phyloP scores from a whole-genome alignment of 176 grass and related monocot species.

The Typha latifolia region DNA sequence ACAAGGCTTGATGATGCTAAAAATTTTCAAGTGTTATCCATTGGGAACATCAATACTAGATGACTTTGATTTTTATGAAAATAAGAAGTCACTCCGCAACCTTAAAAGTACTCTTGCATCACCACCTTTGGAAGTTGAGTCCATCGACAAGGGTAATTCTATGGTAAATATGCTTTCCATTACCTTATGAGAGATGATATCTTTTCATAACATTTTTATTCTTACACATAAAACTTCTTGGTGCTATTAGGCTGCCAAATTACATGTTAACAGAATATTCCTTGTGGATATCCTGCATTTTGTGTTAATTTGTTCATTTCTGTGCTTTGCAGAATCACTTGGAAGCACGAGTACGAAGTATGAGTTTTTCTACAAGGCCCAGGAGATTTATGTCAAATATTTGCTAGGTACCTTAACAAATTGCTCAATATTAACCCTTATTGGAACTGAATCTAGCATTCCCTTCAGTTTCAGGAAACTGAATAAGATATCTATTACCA shows the following conservation, averaged over 20 bases:
- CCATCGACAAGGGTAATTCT: slow-evolving; percentile 12
- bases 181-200: not conserved
- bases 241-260: not conserved
- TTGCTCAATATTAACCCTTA: not conserved
- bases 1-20: slow-evolving; percentile 64
- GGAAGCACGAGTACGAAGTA: not conserved
- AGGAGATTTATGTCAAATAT: not conserved
- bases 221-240: not conserved
- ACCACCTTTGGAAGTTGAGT: slow-evolving; percentile 7
- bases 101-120: slow-evolving; percentile 20
- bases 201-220: not conserved
- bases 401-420: not conserved
- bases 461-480: no score
- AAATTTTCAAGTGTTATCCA: slow-evolving; percentile 53
- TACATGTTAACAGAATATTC: not conserved
- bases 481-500: no score
- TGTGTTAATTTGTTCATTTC: not conserved
- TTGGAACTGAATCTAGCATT: no score
- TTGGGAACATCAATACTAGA: slow-evolving; percentile 43
- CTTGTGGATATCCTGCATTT: not conserved
- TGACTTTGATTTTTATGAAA: slow-evolving; percentile 65
- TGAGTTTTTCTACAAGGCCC: slow-evolving; percentile 1
- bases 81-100: slow-evolving; percentile 22
- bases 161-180: slow-evolving; percentile 28
- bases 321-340: not conserved